These are phyloP conservation scores for Talaromyces verruculosus DNA, from an alignment of 2,329 filamentous ascomycete species.

Conservation along the genomic window DNA sequence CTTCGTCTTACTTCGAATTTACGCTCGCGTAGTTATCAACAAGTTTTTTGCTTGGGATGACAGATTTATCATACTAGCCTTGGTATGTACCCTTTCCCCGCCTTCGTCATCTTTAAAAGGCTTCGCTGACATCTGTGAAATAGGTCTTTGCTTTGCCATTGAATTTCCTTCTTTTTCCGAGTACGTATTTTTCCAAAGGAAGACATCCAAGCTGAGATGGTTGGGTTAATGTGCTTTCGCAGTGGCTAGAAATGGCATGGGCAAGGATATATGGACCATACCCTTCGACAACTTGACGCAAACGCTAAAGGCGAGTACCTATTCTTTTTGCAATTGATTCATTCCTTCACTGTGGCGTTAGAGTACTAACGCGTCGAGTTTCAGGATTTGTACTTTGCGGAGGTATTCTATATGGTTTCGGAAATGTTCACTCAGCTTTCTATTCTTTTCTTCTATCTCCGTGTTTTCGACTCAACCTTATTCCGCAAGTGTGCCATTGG, in stretches of 20 bases:
- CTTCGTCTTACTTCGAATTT: slow-evolving; percentile 16
- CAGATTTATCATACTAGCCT: slow-evolving; percentile 14
- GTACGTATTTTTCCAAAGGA: neutral
- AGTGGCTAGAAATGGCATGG: slow-evolving; percentile 45
- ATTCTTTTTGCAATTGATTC: neutral
- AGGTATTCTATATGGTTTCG: slow-evolving; percentile 50
- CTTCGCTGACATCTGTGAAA: neutral
- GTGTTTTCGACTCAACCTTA: slow-evolving; percentile 50
- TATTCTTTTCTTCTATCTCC: slow-evolving; percentile 57
- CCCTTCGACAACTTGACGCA: slow-evolving; percentile 44
- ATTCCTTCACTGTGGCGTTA: too few species aligned
- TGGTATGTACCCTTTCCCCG: neutral
- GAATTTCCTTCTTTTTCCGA: slow-evolving; percentile 20
- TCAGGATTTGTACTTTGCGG: slow-evolving; percentile 29
- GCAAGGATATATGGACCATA: slow-evolving; percentile 49
- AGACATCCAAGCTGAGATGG: neutral
- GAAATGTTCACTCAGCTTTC: slow-evolving; percentile 53
- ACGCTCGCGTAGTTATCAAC: slow-evolving; percentile 18
- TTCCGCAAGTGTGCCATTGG: slow-evolving; percentile 47
- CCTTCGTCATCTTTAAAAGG: neutral
- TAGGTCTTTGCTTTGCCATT: slow-evolving; percentile 20
- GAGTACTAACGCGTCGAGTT: neutral
- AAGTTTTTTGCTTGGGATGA: slow-evolving; percentile 23
- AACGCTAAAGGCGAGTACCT: slow-evolving; percentile 16
- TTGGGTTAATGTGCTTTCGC: neutral